These are phyloP conservation scores for Jacaranda copaia DNA, from an alignment of 257 asterid genomes.

Conservation along the genomic window DNA sequence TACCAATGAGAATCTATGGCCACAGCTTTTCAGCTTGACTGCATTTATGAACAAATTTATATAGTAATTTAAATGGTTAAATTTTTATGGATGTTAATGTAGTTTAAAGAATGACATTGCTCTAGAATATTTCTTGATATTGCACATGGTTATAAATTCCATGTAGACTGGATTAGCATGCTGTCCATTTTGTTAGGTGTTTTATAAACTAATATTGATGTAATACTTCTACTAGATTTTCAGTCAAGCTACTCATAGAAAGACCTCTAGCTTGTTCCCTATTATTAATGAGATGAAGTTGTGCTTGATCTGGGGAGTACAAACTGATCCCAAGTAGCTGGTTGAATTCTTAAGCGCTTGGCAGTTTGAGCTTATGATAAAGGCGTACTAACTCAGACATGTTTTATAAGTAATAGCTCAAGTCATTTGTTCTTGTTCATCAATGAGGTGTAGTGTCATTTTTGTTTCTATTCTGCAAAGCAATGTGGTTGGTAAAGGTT, in stretches of 20 bases:
- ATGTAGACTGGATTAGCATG: neutral
- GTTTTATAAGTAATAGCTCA: constrained; percentile 26
- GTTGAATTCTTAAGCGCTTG: constrained; percentile 9
- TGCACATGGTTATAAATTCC: neutral
- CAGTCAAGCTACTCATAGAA: neutral
- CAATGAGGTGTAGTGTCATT: neutral
- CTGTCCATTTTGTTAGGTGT: neutral
- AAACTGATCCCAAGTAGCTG: constrained; percentile 2
- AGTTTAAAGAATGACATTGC: neutral
- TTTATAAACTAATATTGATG: neutral
- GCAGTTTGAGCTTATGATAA: constrained; percentile 1
- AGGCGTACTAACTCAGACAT: neutral
- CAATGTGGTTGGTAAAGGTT: neutral
- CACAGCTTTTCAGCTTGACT: neutral
- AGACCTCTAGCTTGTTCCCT: neutral
- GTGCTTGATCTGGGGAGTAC: constrained; percentile 3
- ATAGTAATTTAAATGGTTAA: neutral
- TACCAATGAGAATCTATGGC: neutral
- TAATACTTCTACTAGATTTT: neutral
- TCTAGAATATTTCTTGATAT: neutral
- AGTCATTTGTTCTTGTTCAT: neutral
- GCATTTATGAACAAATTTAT: neutral
- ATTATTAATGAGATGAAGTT: constrained; percentile 15
- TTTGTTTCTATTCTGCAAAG: neutral
- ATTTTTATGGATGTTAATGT: neutral